These are phyloP conservation scores for Cucumis hystrix DNA, from an alignment of 306 rosid genomes.

Conservation along the genomic window DNA sequence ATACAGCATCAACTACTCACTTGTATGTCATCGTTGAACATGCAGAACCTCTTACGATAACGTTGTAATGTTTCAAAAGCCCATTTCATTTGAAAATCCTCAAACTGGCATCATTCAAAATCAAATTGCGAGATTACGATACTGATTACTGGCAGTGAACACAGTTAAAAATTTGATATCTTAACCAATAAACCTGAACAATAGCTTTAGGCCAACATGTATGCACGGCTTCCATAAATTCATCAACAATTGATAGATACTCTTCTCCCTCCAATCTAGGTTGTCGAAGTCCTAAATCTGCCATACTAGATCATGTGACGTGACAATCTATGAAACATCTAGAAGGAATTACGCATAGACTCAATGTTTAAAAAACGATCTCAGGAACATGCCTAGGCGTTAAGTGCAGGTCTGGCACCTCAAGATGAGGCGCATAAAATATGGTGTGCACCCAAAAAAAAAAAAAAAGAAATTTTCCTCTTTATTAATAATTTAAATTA, in stretches of 20 bases:
- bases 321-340: conserved; percentile 16
- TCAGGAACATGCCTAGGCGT: no score
- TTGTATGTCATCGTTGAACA: conserved; percentile 98
- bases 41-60: conserved; percentile 85
- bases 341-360: not conserved
- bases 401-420: no score
- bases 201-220: conserved; percentile 99
- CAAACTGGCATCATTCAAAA: conserved; percentile 46
- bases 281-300: conserved; percentile 96
- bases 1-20: conserved; percentile 29
- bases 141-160: conserved; percentile 10
- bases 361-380: no score
- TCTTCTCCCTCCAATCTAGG: conserved; percentile 99
- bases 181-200: conserved; percentile 53
- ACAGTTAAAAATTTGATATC: not conserved
- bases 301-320: conserved; percentile 33
- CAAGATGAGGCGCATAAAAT: no score
- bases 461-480: no score
- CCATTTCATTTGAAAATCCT: conserved; percentile 99
- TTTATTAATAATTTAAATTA: no score
- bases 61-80: conserved; percentile 94
- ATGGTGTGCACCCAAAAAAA: no score
- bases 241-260: conserved; percentile 82
- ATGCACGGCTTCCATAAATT: conserved; percentile 91
- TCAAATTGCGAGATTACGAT: conserved; percentile 20